Base-by-base conservation (phyloP, 768 basidiomycete species). In the Lactifluus volemus region DNA sequence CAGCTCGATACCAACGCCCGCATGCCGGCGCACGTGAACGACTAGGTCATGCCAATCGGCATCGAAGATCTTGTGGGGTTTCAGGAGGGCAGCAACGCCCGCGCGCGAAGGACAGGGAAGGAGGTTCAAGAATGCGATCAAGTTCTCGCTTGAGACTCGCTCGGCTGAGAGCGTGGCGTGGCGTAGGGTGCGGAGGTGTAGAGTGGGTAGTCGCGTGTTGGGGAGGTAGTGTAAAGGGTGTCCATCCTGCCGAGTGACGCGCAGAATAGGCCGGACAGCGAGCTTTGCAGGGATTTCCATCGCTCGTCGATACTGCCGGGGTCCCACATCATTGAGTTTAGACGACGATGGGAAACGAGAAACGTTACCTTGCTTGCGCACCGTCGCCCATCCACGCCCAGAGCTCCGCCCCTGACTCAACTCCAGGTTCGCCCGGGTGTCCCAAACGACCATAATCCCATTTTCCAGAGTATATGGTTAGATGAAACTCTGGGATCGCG, bases 81-180 rank as follows among this genome's bases (percentile, higher is more conserved):
- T 25, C 25, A 25, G 76, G 25, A 98, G 78, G 15, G 74, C 77
- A 0, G 92, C 89, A 21, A 98, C 79, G 12, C 97, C 95, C 0
- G 94, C 92, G 19, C 80, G 75, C 5, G 89, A 84, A 69, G 97
- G 92, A 77, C 96, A 98, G 0, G n/a, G 97, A 1, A 98, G 76
- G 10, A 98, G 83, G 70, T 96, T 93, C 60, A 98, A 79, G 74
- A 98, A 97, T 0, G 97, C 96, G 0, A 96, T 98, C 9, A 98
- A 76, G 68, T 98, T 98, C 70, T 98, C 97, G 5, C 96, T 98
- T 70, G 96, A 99, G n/a, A 98, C 89, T 66, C 86, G 78, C 69
- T 95, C 91, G 3, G 86, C 89, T 7, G 89, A 88, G 19, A 88
- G 79, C 8, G 83, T 82, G 1, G 88, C 90, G 67, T 94, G 86